These are phyloP conservation scores for Vicia faba DNA, from an alignment of 306 rosid genomes.

Conservation along the genomic window DNA sequence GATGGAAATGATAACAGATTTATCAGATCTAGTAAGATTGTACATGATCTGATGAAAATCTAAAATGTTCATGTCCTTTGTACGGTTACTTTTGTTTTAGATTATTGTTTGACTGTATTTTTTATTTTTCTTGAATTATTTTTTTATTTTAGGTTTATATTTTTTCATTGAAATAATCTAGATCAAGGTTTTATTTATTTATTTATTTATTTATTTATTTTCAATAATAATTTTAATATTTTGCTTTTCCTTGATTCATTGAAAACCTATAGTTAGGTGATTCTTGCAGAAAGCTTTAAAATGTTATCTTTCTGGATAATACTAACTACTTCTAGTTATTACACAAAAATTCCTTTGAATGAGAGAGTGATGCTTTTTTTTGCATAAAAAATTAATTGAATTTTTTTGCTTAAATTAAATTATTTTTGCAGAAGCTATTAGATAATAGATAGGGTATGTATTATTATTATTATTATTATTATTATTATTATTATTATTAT, in stretches of 20 bases:
- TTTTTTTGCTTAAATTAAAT: background rate
- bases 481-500: background rate
- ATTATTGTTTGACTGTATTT: constrained; percentile 10
- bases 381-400: constrained; percentile 9
- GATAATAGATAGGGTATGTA: background rate
- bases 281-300: constrained; percentile 1
- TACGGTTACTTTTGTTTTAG: constrained; percentile 28
- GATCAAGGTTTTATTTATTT: constrained; percentile 29
- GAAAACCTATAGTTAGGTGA: constrained; percentile 16
- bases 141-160: background rate
- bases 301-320: constrained; percentile 11
- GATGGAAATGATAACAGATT: constrained; percentile 12
- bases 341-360: constrained; percentile 34
- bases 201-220: no score
- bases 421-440: background rate
- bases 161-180: constrained; percentile 1
- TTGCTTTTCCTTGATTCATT: background rate
- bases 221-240: background rate
- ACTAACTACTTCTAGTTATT: constrained; percentile 12
- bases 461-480: background rate
- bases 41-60: constrained; percentile 33
- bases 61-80: constrained; percentile 23
- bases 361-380: background rate
- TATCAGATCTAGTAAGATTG: constrained; percentile 41
- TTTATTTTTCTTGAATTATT: background rate